Percentiles rank a stretch among this genome's conserved stretches.
These are phyloP conservation scores for Penicillium capsulatum DNA, from an alignment of 2,329 filamentous ascomycete genomes.

Conservation along the genomic window DNA sequence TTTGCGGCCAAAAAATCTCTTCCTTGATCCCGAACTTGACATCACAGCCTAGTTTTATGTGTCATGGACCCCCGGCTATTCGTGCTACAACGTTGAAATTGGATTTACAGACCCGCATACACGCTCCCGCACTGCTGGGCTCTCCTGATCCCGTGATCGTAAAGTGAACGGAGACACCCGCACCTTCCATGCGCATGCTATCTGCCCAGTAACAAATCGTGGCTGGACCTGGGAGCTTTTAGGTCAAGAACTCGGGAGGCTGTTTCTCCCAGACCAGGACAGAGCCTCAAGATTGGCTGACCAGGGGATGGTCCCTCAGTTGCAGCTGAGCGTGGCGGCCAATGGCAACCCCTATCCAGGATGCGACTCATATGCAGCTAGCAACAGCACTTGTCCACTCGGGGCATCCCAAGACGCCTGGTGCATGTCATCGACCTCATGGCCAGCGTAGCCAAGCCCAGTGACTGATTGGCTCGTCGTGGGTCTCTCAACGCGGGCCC, in stretches of 20 bases:
- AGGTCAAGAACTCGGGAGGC: constrained; percentile 26
- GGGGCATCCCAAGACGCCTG: constrained; percentile 7
- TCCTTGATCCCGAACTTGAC: too few species aligned
- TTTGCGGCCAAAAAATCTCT: constrained; percentile 10
- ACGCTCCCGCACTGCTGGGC: constrained; percentile 35
- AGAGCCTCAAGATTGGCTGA: constrained; percentile 26
- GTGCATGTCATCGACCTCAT: constrained; percentile 17
- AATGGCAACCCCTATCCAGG: constrained; percentile 23
- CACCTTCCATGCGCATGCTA: constrained; percentile 28
- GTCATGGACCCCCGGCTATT: constrained; percentile 5
- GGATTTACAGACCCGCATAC: constrained; percentile 37
- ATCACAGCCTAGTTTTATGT: constrained; percentile 7
- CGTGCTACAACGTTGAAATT: constrained; percentile 38
- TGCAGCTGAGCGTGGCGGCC: constrained; percentile 21
- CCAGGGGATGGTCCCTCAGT: constrained; percentile 20
- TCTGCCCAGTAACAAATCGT: constrained; percentile 33
- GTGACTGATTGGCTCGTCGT: constrained; percentile 14
- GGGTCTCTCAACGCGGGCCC: constrained; percentile 14
- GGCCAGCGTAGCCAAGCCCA: constrained; percentile 5
- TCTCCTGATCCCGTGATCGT: constrained; percentile 39
- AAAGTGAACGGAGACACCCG: constrained; percentile 34
- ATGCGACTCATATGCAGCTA: constrained; percentile 31
- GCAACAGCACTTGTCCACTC: constrained; percentile 15
- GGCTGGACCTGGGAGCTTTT: constrained; percentile 17
- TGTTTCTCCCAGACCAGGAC: constrained; percentile 2